Conservation (phyloP, 169 alveolate genomes). For the Cyclospora cayetanensis region DNA sequence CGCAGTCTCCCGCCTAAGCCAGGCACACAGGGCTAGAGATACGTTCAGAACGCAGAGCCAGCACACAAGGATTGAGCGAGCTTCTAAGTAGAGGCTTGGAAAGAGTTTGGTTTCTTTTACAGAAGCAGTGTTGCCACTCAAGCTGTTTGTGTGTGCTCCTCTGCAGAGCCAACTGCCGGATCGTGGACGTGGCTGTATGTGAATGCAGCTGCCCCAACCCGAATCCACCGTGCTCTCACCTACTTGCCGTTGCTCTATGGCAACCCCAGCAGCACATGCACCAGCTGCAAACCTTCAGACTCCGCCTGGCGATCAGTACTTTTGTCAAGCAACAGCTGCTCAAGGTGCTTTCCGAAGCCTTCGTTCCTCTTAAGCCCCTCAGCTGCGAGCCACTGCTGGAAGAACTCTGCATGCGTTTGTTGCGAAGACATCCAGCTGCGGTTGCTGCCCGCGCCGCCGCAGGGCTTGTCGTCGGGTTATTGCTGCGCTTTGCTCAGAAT, state of each 20-base stretch:
- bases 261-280: conserved; percentile 7
- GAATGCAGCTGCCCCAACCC: conserved; percentile 74
- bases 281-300: neutral
- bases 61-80: neutral
- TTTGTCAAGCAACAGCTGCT: conserved; percentile 50
- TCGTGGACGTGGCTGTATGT: conserved; percentile 69
- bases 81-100: too few relatives aligned
- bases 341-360: neutral
- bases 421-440: conserved; percentile 32
- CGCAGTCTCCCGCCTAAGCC: neutral
- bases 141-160: conserved; percentile 74
- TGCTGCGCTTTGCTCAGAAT: conserved; percentile 50
- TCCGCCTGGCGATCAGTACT: conserved; percentile 40
- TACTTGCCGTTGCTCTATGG: conserved; percentile 66
- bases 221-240: conserved; percentile 61
- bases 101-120: neutral
- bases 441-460: conserved; percentile 64
- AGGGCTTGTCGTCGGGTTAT: conserved; percentile 41
- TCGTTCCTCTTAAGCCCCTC: conserved; percentile 18
- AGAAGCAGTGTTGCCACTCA: neutral
- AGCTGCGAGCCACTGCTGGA: conserved; percentile 7
- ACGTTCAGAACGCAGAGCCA: neutral
- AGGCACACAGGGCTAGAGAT: neutral
- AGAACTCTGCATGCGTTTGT: neutral
- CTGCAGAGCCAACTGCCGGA: conserved; percentile 70